Evolutionary conservation across 805 yeast genomes (phyloP).

Genomic region (Candida sonorensis): DNA sequence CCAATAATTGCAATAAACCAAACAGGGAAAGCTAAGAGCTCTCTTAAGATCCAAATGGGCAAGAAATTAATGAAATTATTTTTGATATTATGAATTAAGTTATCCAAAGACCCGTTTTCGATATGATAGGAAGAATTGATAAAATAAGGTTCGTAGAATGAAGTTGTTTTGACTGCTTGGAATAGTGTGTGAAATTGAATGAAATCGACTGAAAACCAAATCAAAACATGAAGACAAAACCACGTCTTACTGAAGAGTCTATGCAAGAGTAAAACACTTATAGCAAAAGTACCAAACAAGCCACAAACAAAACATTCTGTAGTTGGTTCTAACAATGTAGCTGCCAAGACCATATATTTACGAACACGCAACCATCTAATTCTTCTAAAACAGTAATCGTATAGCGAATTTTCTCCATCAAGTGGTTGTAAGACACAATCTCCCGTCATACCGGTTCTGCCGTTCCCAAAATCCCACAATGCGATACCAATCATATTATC

Average conservation of each 20-base stretch:
- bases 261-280: constrained; percentile 38
- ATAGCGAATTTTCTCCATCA: constrained; percentile 30
- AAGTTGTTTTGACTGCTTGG: constrained; percentile 10
- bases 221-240: constrained; percentile 44
- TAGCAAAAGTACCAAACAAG: constrained; percentile 53
- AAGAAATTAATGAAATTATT: constrained; percentile 18
- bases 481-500: constrained; percentile 91
- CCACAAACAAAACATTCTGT: constrained; percentile 74
- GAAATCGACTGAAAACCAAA: constrained; percentile 66
- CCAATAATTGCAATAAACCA: constrained; percentile 82
- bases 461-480: constrained; percentile 61
- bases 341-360: constrained; percentile 79
- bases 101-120: constrained; percentile 1
- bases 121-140: constrained; percentile 8
- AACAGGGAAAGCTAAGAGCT: constrained; percentile 69
- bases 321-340: constrained; percentile 80
- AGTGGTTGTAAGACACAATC: constrained; percentile 78
- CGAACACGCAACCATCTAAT: constrained; percentile 83
- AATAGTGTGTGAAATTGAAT: constrained; percentile 45
- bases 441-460: constrained; percentile 71
- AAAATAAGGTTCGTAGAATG: constrained; percentile 15
- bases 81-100: constrained; percentile 4
- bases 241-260: constrained; percentile 27
- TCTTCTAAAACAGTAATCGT: constrained; percentile 60
- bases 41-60: constrained; percentile 61